Evolutionary conservation across 306 rosid species (phyloP).

Genomic region (Quercus alba): DNA sequence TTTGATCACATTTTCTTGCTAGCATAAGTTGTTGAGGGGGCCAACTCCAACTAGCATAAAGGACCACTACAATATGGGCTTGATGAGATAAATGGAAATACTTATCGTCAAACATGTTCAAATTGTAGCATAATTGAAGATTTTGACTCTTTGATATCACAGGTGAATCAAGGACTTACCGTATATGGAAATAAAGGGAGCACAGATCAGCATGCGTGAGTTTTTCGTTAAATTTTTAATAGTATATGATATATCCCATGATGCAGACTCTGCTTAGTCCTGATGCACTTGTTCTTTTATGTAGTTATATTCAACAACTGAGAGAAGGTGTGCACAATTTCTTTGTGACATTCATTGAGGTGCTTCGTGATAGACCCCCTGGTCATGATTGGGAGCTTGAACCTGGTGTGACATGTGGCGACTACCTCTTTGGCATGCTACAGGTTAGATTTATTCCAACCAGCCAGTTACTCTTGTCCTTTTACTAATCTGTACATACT

Average conservation of each 20-base stretch:
- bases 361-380: constrained; percentile 94
- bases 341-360: constrained; percentile 93
- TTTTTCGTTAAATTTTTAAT: constrained; percentile 19
- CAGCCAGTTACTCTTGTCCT: constrained; percentile 1
- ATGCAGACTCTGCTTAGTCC: neutral
- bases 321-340: constrained; percentile 98
- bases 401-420: constrained; percentile 98
- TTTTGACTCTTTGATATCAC: constrained; percentile 20
- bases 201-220: constrained; percentile 98
- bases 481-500: constrained; percentile 3
- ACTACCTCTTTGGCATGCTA: constrained; percentile 97
- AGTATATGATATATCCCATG: neutral
- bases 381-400: constrained; percentile 99
- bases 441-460: constrained; percentile 53
- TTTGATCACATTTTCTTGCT: neutral
- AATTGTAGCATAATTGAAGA: neutral
- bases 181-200: constrained; percentile 96
- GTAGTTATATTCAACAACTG: constrained; percentile 94
- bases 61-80: neutral
- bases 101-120: neutral
- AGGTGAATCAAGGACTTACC: constrained; percentile 91
- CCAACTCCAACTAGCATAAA: neutral
- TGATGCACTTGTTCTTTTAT: constrained; percentile 11
- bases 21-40: constrained; percentile 1
- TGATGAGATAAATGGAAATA: neutral